Base-by-base conservation (phyloP, 805 yeast genomes). In the Saccharomycopsis sp. region DNA sequence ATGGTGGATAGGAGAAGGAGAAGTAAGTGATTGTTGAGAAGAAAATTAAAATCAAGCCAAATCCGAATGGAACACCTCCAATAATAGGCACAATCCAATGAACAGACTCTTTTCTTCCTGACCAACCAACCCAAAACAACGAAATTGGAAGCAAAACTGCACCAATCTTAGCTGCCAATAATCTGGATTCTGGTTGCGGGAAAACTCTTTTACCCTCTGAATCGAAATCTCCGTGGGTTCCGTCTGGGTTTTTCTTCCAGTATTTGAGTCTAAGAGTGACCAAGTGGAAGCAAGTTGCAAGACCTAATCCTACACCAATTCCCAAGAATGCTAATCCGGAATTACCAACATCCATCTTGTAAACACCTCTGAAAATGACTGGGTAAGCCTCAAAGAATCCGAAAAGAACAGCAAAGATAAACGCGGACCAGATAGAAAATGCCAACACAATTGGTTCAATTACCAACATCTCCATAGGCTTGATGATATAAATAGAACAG, bases 51-150 rank as follows among this genome's bases (percentile, higher is more conserved):
- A 88, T 79, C 60, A 88, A 73, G 5, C 91, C 87, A 66, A 85
- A 85, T 0, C 96, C 94, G 66, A 87, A 82, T 38, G 92, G 84
- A 52, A 86, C 80, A 64, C 96, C 97, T 1, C 93, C 83, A 58
- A 85, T 80, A 23, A 82, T 75, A 5, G 96, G 89, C 9, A 81
- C 86, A 75, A 86, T 84, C 91, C 92, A 88, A 67, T 85, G 92
- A 25, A 87, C 82, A 15, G 69, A 65, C 34, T 66, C 65, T 1
- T 64, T 56, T 64, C 81, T 78, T 8, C 88, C 78, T 2, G 92
- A 78, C 96, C 96, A 88, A 3, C 85, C 96, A 58, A 87, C 75
- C 96, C 94, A 88, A 72, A 88, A 87, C 59, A 88, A 73, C 0
- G 87, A 77, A 47, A 84, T 75, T 2, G 91, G 91, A 61, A 88